Evolutionary conservation across 2,329 filamentous ascomycete genomes (phyloP), one percentile per base, ranked within the genome.

Genomic region (Microsporum audouinii): DNA sequence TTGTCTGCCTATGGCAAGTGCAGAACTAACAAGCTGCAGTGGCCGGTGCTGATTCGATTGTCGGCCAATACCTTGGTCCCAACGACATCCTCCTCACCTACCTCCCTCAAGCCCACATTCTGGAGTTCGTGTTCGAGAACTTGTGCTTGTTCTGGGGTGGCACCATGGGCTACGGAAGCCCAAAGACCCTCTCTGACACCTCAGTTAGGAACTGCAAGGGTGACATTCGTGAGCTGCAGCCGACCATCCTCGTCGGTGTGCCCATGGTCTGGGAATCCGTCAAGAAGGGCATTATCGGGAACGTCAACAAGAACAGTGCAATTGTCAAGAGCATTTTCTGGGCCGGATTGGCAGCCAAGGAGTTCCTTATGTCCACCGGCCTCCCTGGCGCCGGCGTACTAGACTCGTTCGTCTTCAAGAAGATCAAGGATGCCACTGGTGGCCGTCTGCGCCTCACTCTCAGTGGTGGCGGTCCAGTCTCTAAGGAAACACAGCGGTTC

Each of bases 261-360:
- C 94, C 94, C 1, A 91, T 95, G 62, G 88, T 99, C 36, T 99
- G 92, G 91, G 94, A 99, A 77, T 91, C 89, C 0, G 88, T 99
- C 69, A 92, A 91, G 80, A 99, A 99, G 80, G 94, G 94, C 60
- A 88, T 99, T 69, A 79, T 92, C 65, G 77, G 79, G 68, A 90
- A 91, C 75, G 86, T 97, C 63, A 87, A 88, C 71, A 78, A 82
- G 62, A 82, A 87, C 64, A 86, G 85, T 69, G 74, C 81, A n/a
- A 62, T 97, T 47, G 81, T 87, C 62, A 86, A 81, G 75, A 85
- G 86, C 68, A 76, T 97, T 64, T 99, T 99, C 80, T 87, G 84
- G 84, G 83, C 80, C 58, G 84, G 82, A 10, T 76, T 84, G 73
- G 76, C 80, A 33, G 78, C 82, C 53, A 87, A 87, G 75, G 77